Evolutionary conservation across 768 basidiomycete species (phyloP), one percentile per base, ranked within the genome.

Genomic region (Tulasnella sp.): DNA sequence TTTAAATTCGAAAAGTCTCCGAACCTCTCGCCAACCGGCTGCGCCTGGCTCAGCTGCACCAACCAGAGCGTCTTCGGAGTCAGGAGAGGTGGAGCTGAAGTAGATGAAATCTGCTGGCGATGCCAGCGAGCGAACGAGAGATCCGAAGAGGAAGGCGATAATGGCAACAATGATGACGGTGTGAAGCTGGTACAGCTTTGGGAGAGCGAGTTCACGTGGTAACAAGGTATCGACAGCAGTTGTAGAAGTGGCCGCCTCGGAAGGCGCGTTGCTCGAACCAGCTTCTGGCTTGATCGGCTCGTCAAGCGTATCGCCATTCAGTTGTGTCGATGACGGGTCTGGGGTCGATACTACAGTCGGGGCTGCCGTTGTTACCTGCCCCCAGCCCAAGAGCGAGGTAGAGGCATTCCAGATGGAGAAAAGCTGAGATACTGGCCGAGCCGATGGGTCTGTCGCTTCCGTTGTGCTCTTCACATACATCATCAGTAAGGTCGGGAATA

Each of bases 31-130:
- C 96, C 96, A 98, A 40, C 92, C 92, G 24, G 85, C 85, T 40
- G 85, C 78, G 87, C 89, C 81, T 91, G 16, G 54, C 20, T 72
- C 77, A 84, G 86, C 84, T 81, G 89, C 82, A 42, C 76, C 41
- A 34, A 64, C 44, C 24, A 81, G 75, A 83, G 92, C 91, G 0
- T 64, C 82, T 88, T 88, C 83, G 90, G 92, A 64, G 22, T 60
- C 46, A 58, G 69, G 31, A 40, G 60, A 54, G 8, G 37, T 75
- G 64, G 41, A 40, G 28, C 31, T 40, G 34, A 95, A 91, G 85
- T 96, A 93, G 69, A 96, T 92, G 87, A 96, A 97, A 86, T 98
- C 97, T 22, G 93, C 94, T 69, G 97, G 95, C 8, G 93, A 94
- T 54, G 98, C 88, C 81, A 99, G 88, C 24, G 95, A 96, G 79